Evolutionary conservation across 2,329 filamentous ascomycete genomes (phyloP), one percentile per base, ranked within the genome.

Genomic region (Talaromyces sp.): DNA sequence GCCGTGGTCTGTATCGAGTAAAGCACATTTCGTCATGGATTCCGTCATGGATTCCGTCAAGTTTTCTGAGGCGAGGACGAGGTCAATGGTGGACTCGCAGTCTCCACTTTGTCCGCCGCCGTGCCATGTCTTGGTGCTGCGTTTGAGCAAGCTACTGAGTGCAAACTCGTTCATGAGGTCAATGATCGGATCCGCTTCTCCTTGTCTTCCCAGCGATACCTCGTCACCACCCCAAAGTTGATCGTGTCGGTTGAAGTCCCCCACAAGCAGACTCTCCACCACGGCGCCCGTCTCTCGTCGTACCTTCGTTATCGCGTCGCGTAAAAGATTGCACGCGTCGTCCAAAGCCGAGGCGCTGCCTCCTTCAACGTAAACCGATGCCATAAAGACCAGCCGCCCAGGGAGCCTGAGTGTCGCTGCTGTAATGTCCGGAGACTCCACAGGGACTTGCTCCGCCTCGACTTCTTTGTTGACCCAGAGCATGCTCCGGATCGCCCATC

Each of bases 71-170:
- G 54, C 55, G 1, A 63, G 51, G 22, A 54, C 44, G 24, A 62
- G 60, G 41, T 62, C 45, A 19, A 62, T 62, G 1, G 53, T 64
- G 4, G 54, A 63, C 49, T 63, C 52, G 40, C 49, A 62, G 50
- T 64, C 47, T 49, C 55, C 47, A 36, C 24, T 39, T n/a, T 57
- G 32, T 52, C 56, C 56, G 37, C 32, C 65, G 10, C 61, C 53
- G 16, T 70, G 48, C 70, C 57, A 73, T 56, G 61, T 74, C 54
- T 73, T 74, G 24, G 63, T 74, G 1, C 68, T 69, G 52, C 63
- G 47, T 33, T 63, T 69, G 3, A 75, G 68, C 27, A 75, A 52
- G 58, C 70, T 73, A 19, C 50, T 50, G 2, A 75, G 64, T 35
- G 45, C 50, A 54, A 63, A 64, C 30, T 73, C 61, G 53, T 53